A percentile compares a stretch with the other conserved stretches of the same genome.
Conservation (phyloP, 2,329 filamentous ascomycete species). For the Aspergillus felis region DNA sequence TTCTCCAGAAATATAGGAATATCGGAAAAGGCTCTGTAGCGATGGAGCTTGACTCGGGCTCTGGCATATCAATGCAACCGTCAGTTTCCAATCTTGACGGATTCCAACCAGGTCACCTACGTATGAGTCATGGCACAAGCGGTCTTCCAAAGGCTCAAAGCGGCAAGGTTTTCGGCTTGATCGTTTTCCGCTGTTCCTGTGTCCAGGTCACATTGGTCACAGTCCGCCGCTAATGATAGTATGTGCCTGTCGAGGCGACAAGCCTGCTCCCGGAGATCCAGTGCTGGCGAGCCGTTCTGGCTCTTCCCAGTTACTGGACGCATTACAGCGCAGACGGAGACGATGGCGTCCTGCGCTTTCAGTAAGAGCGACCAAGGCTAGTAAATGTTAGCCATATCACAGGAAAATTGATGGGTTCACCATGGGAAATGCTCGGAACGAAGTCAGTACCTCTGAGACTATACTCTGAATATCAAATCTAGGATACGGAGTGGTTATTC, state of each 20-base stretch:
- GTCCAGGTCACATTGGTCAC: neutral
- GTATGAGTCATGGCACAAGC: conserved; percentile 15
- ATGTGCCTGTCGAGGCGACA: neutral
- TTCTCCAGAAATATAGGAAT: conserved; percentile 21
- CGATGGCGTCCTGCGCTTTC: conserved; percentile 17
- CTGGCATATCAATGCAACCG: conserved; percentile 4
- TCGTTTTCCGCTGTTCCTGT: neutral
- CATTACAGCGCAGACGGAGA: conserved; percentile 1
- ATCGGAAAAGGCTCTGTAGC: conserved; percentile 23
- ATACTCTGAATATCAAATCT: conserved; percentile 9
- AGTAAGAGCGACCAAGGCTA: conserved; percentile 21
- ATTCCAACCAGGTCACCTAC: conserved; percentile 7
- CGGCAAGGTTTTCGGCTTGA: conserved; percentile 6
- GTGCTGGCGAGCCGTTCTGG: conserved; percentile 1
- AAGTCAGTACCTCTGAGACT: conserved; percentile 14
- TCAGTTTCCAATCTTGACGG: neutral
- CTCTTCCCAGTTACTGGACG: conserved; percentile 9
- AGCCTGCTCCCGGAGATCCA: neutral
- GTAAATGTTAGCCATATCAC: neutral
- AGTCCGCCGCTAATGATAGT: neutral
- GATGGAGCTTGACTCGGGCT: conserved; percentile 19
- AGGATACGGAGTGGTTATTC: conserved; percentile 24
- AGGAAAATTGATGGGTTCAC: no score
- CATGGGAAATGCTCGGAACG: neutral
- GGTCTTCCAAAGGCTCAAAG: conserved; percentile 15